phyloP scores from a whole-genome alignment of 805 yeast species.

The Priceomyces medius region DNA sequence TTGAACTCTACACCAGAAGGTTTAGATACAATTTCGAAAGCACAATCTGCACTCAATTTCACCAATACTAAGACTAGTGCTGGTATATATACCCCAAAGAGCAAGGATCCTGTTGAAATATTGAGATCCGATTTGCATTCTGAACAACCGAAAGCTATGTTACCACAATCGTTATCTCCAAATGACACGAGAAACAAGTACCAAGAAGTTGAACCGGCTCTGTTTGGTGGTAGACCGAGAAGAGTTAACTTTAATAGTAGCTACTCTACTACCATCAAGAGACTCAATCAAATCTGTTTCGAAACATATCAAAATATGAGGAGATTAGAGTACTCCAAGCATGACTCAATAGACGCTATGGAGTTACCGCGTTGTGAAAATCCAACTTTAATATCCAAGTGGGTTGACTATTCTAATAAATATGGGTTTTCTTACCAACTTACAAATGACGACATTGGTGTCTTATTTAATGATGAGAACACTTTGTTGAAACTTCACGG shows the following conservation, averaged over 20 bases:
- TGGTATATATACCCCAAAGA: constrained; percentile 56
- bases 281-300: constrained; percentile 34
- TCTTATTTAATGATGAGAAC: constrained; percentile 79
- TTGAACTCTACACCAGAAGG: constrained; percentile 62
- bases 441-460: constrained; percentile 88
- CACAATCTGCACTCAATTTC: constrained; percentile 67
- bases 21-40: constrained; percentile 50
- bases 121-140: constrained; percentile 67
- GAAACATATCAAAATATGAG: constrained; percentile 41
- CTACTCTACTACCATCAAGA: constrained; percentile 37
- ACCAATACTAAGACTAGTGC: constrained; percentile 61
- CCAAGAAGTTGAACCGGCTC: constrained; percentile 57
- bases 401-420: constrained; percentile 97
- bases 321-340: constrained; percentile 39
- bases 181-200: constrained; percentile 87
- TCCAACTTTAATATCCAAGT: constrained; percentile 80
- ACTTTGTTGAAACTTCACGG: constrained; percentile 73
- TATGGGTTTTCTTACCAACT: constrained; percentile 94
- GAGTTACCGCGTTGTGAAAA: constrained; percentile 47
- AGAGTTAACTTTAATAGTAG: constrained; percentile 40
- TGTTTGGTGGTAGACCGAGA: constrained; percentile 31
- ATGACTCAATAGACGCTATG: constrained; percentile 30
- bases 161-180: constrained; percentile 91
- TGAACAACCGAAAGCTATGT: constrained; percentile 62
- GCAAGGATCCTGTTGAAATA: constrained; percentile 66